These are phyloP conservation scores for Ceriops tagal DNA, from an alignment of 345 rosid genomes.

Conservation along the genomic window DNA sequence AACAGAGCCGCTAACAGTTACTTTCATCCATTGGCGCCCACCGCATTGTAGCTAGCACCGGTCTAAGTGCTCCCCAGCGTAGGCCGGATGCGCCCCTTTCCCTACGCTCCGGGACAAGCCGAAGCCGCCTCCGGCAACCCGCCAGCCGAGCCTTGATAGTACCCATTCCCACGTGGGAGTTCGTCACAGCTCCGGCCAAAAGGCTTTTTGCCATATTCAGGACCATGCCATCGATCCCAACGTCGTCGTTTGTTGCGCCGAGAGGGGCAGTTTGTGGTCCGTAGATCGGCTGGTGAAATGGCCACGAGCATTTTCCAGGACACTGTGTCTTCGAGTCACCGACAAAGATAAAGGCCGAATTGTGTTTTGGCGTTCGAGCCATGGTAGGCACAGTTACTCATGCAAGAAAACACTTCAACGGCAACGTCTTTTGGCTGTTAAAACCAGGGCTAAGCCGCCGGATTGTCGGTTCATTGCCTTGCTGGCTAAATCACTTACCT, in stretches of 20 bases:
- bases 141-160: constrained; percentile 21
- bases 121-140: constrained; percentile 32
- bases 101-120: constrained; percentile 39
- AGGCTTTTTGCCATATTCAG: constrained; percentile 32
- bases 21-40: constrained; percentile 33
- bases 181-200: constrained; percentile 38
- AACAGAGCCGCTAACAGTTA: constrained; percentile 38
- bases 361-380: constrained; percentile 16
- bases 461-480: constrained; percentile 10
- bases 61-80: background rate
- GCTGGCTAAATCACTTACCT: constrained; percentile 21
- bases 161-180: constrained; percentile 36
- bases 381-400: constrained; percentile 42
- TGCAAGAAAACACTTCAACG: constrained; percentile 40
- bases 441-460: constrained; percentile 28
- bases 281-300: constrained; percentile 31
- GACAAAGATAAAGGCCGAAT: constrained; percentile 35
- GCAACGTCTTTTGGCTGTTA: constrained; percentile 37
- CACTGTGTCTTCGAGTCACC: constrained; percentile 42
- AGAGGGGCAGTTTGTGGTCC: constrained; percentile 41
- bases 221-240: constrained; percentile 44
- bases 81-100: constrained; percentile 41
- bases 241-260: constrained; percentile 40
- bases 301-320: constrained; percentile 18
- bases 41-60: constrained; percentile 40